These are phyloP conservation scores for Pseudogymnoascus sp. DNA, from an alignment of 2,329 filamentous ascomycete species.

Conservation along the genomic window DNA sequence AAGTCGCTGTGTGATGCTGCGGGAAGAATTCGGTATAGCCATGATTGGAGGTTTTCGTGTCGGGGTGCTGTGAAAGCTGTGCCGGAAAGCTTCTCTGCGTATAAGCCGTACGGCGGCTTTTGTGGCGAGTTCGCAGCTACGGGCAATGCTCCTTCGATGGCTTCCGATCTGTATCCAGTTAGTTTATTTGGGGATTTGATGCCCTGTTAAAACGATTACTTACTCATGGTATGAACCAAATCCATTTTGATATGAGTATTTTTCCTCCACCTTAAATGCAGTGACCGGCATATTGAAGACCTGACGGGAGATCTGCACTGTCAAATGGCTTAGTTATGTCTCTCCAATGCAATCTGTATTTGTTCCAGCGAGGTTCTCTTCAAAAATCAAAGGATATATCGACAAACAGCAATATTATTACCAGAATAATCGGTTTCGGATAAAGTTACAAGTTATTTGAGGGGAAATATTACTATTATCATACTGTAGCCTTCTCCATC, in stretches of 20 bases:
- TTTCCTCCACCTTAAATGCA: conserved; percentile 53
- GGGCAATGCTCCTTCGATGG: conserved; percentile 55
- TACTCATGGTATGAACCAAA: conserved; percentile 63
- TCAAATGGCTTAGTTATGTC: not conserved
- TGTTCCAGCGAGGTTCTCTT: not conserved
- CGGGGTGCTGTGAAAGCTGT: conserved; percentile 50
- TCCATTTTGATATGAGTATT: conserved; percentile 60
- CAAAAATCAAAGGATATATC: not conserved
- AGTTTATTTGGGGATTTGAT: conserved; percentile 13
- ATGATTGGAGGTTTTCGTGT: conserved; percentile 48
- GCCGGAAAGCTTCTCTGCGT: conserved; percentile 56
- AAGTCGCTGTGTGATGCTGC: conserved; percentile 37
- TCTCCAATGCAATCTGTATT: not conserved
- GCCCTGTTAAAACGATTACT: conserved; percentile 17
- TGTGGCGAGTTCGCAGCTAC: conserved; percentile 61
- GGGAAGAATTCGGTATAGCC: conserved; percentile 49
- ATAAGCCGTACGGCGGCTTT: conserved; percentile 59
- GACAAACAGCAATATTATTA: not conserved
- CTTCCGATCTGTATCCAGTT: conserved; percentile 46
- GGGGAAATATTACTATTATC: conserved; percentile 2
- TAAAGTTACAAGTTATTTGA: not conserved
- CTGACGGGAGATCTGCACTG: not conserved
- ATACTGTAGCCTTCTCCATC: not conserved
- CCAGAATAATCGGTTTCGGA: not conserved
- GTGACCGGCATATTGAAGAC: conserved; percentile 50